Base-by-base conservation (phyloP, 2,329 filamentous ascomycete species). In the Colletotrichum tropicicola region DNA sequence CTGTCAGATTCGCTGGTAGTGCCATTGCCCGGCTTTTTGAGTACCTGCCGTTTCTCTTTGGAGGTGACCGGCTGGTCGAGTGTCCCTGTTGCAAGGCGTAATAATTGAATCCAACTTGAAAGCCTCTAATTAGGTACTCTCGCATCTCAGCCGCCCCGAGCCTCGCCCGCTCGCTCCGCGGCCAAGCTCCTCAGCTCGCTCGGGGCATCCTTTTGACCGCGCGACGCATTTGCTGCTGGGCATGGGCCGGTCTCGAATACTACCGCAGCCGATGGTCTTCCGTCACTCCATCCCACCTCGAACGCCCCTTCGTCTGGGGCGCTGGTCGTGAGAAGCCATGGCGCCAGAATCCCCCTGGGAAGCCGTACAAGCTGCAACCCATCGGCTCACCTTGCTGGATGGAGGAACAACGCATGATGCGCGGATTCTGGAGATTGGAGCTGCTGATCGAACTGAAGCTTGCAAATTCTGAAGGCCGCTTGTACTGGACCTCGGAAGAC, bases 351-450 rank as follows among this genome's bases (percentile, higher is more conserved):
- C 35, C 35, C 6, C 44, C 6, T 5, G 56, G 47, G 10, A 28
- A 25, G 25, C 47, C 27, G 19, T 59, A 59, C 35, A 19, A 28
- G 4, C 39, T 19, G 30, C 47, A 28, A n/a, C 47, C 27, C 2
- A 32, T 53, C 7, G 28, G 37, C 8, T 39, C 21, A 1, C 39
- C 59, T 28, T 52, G 25, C 17, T 65, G 61, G 61, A 15, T 54
- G 5, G 61, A 65, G 44, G 56, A 59, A 32, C 61, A 65, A 5
- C 61, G 56, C 30, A 27, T 65, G 9, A 55, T 59, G 61, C 61
- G 61, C 9, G 61, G 55, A 1, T 59, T 65, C 32, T 65, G 61
- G 48, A 59, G 37, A 27, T 15, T 65, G 19, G 55, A 60, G 27
- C 25, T 60, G 41, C 37, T 65, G 7, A 13, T 21, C 19, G 56